Conservation (phyloP, 805 yeast genomes). For the Maudiozyma bulderi region DNA sequence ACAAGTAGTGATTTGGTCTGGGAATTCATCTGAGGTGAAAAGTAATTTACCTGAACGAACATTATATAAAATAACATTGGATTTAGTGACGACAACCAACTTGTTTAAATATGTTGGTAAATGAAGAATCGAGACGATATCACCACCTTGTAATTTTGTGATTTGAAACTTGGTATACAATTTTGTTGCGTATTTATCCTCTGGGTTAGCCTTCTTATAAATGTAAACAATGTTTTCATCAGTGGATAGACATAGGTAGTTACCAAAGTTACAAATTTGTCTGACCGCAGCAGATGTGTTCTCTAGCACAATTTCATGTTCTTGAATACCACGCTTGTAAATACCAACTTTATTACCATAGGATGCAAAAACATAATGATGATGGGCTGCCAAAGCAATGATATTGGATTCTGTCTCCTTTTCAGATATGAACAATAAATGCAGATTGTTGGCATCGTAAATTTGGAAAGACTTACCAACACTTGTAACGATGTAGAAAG, state of each 20-base stretch:
- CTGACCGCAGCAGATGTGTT: slow-evolving; percentile 33
- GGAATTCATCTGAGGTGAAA: slow-evolving; percentile 45
- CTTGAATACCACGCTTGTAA: slow-evolving; percentile 69
- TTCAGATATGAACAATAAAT: slow-evolving; percentile 76
- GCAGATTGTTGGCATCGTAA: slow-evolving; percentile 81
- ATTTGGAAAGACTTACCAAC: slow-evolving; percentile 89
- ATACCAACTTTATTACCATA: slow-evolving; percentile 65
- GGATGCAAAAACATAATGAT: slow-evolving; percentile 74
- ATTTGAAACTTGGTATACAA: slow-evolving; percentile 54
- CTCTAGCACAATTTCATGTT: slow-evolving; percentile 29
- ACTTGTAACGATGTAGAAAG: slow-evolving; percentile 79
- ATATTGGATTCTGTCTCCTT: slow-evolving; percentile 64
- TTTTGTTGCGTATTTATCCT: slow-evolving; percentile 43
- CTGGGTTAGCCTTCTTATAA: slow-evolving; percentile 37
- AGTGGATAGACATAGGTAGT: slow-evolving; percentile 54
- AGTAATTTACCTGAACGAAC: slow-evolving; percentile 67
- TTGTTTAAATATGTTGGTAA: slow-evolving; percentile 91
- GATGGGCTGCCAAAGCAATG: slow-evolving; percentile 64
- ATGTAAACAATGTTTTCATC: slow-evolving; percentile 38
- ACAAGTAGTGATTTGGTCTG: slow-evolving; percentile 53
- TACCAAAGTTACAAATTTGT: slow-evolving; percentile 63
- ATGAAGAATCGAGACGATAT: slow-evolving; percentile 50
- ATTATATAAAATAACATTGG: slow-evolving; percentile 54
- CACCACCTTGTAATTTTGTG: slow-evolving; percentile 54
- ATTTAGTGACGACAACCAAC: slow-evolving; percentile 69